Percentiles rank a stretch among this genome's conserved stretches.
Evolutionary conservation across 192 early-diverging fungal genomes (phyloP).

Genomic region (Funneliformis geosporum): DNA sequence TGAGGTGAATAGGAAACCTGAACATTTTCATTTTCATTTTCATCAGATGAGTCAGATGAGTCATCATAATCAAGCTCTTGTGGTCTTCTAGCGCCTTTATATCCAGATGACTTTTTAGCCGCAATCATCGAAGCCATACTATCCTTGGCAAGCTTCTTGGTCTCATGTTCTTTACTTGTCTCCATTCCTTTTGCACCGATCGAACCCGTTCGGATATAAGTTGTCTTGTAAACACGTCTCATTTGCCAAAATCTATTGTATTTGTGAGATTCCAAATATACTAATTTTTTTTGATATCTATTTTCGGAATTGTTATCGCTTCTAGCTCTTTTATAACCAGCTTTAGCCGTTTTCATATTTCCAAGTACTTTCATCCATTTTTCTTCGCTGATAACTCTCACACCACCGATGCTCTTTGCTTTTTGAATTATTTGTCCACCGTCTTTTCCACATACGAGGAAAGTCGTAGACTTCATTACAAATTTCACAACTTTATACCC

Average conservation of each 20-base stretch:
- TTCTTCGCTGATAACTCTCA: slow-evolving; percentile 9
- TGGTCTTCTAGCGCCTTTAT: background rate
- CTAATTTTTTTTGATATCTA: background rate
- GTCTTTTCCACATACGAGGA: background rate
- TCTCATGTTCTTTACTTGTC: slow-evolving; percentile 9
- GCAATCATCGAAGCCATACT: background rate
- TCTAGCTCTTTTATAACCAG: background rate
- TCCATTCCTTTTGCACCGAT: background rate
- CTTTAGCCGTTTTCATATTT: background rate
- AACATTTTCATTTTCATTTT: background rate
- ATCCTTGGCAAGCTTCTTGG: background rate
- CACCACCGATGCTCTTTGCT: background rate
- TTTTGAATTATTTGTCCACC: background rate
- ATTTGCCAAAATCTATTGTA: slow-evolving; percentile 3
- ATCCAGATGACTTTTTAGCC: background rate
- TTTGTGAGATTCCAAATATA: background rate
- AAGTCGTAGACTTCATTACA: background rate
- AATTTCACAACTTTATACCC: background rate
- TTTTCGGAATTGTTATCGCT: background rate
- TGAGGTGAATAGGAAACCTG: background rate
- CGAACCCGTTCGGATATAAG: background rate
- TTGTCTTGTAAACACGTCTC: background rate
- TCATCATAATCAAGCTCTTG: background rate
- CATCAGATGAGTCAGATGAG: background rate
- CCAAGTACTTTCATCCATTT: background rate